Base-by-base conservation (phyloP, 331 rosid species). In the Acacia pycnantha region DNA sequence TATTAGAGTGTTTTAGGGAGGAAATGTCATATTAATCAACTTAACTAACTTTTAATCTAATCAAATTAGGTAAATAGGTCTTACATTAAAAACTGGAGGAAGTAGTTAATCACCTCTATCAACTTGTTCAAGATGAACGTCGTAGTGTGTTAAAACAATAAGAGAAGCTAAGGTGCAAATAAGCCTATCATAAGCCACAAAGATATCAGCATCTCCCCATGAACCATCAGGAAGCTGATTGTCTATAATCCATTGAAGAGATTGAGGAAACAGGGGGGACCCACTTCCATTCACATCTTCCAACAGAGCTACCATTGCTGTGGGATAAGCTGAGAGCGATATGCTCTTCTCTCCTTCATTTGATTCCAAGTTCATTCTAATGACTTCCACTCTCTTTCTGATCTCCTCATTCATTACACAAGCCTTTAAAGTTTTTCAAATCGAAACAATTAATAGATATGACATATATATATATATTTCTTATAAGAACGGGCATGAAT, bases 141-240 rank as follows among this genome's bases (percentile, higher is more conserved):
- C 82, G 89, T 90, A 91, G 0, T 76, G 46, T 58, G 81, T 77
- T 31, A 91, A 62, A 1, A 89, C 90, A 10, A 91, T 72, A 40
- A 91, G 88, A 27, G 85, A 89, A 19, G 90, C 95, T 24, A 91
- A 62, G 2, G 95, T 91, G 81, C 68, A 89, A 71, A 91, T 29
- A 11, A 91, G 82, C 7, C 95, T 89, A 82, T 89, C 95, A 5
- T 89, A 90, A 66, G 90, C 87, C 19, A 73, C 50, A 80, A 86
- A 89, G 12, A 84, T 68, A 0, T 76, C 56, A 4, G 37, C 8
- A 64, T 91, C 92, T 8, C 94, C 94, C 94, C 94, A 91, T 0
- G 94, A 91, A 1, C 90, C 93, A 54, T 91, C 94, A 0, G 56
- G 66, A 18, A 84, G 89, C 19, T 91, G 94, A 51, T 91, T 87